Evolutionary conservation across 2,329 filamentous ascomycete genomes (phyloP).

Genomic region (Onygenales sp.): DNA sequence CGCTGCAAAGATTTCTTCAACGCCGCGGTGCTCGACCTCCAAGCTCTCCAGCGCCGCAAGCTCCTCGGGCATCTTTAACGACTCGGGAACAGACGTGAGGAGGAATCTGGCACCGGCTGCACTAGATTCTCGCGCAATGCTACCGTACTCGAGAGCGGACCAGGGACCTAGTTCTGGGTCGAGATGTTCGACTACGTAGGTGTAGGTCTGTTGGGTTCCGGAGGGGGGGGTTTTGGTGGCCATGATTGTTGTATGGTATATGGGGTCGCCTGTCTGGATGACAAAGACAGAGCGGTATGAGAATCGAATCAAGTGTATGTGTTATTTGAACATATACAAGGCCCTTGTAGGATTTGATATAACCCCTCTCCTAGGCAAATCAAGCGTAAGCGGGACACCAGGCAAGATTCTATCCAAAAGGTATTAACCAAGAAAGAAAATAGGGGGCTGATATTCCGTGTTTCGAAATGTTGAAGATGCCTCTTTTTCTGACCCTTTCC

Average conservation of each 20-base stretch:
- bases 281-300: too few species aligned
- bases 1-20: slow-evolving; percentile 70
- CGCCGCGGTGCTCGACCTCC: slow-evolving; percentile 62
- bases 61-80: slow-evolving; percentile 50
- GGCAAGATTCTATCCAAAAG: too few species aligned
- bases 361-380: too few species aligned
- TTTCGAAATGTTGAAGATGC: too few species aligned
- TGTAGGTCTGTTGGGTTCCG: slow-evolving; percentile 25
- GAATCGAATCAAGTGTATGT: too few species aligned
- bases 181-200: slow-evolving; percentile 92
- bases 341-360: too few species aligned
- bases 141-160: slow-evolving; percentile 86
- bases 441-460: too few species aligned
- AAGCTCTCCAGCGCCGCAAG: slow-evolving; percentile 55
- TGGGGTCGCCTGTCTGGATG: too few species aligned
- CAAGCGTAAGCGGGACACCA: too few species aligned
- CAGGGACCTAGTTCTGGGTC: slow-evolving; percentile 89
- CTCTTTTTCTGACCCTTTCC: too few species aligned
- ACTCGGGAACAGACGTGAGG: slow-evolving; percentile 67
- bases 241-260: not conserved
- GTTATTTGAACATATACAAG: too few species aligned
- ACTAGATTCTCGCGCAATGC: slow-evolving; percentile 74
- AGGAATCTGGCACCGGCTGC: slow-evolving; percentile 60
- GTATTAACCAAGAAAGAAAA: too few species aligned
- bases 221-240: not conserved